Evolutionary conservation across 108 stramenopile genomes (phyloP), one percentile per base, ranked within the genome.

Genomic region (Cylindrotheca closterium): DNA sequence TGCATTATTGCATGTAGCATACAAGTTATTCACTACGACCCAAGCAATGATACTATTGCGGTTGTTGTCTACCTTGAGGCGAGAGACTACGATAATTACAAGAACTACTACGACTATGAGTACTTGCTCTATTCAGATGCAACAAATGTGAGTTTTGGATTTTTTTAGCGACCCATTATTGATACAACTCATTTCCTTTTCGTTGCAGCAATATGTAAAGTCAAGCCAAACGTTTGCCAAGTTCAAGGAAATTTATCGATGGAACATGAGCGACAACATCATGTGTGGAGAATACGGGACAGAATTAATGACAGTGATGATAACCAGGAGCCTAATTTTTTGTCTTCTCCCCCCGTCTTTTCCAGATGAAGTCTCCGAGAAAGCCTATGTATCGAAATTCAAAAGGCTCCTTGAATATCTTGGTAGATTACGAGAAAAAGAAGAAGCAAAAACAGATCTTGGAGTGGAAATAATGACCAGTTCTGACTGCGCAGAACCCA

Each of bases 201-300:
- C 80, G 61, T 45, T 23, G 19, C 21, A 75, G 27, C 30, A 55
- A 22, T 85, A 81, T 31, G 52, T 45, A 3, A 63, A 68, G 60
- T 87, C 86, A 3, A 67, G 77, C 7, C 94, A 95, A 71, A 79
- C 86, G 0, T 93, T 96, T 71, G 79, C 86, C n/a, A 93, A 93
- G 70, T 93, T 86, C 51, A 65, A 81, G 1, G 68, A 73, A 19
- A 80, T 75, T 1, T 96, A 91, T 62, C 80, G 73, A 47, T 96
- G 89, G 90, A 93, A 90, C 56, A 84, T 79, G 50, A 73, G 91
- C 12, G 94, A 96, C 74, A 80, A 85, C 69, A 67, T 96, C 0
- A 83, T 96, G 24, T 79, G 84, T 55, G 94, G 86, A 32, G 88
- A 89, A 60, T 67, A 75, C 22, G 77, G 86, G 30, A 73, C 75